Conservation (phyloP, 1,284 basidiomycete species). For the Earliella scabrosa region DNA sequence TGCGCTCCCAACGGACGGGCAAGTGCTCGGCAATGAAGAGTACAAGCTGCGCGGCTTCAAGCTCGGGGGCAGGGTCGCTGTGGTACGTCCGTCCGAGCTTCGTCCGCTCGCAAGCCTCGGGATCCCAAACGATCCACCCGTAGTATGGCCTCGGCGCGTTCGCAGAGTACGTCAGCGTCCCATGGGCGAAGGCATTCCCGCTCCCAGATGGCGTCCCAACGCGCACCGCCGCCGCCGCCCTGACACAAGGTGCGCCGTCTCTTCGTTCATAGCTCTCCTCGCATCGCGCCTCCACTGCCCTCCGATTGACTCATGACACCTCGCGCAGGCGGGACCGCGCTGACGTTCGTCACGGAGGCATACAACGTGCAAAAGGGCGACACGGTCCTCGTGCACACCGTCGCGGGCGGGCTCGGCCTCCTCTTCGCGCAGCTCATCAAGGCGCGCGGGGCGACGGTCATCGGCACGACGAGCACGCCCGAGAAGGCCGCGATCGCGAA, state of each 20-base stretch:
- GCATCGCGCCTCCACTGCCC: not conserved
- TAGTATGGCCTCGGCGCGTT: constrained; percentile 48
- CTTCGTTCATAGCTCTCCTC: not conserved
- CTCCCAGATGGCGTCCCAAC: constrained; percentile 64
- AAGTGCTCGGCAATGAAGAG: constrained; percentile 55
- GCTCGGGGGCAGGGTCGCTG: constrained; percentile 66
- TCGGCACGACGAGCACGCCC: constrained; percentile 88
- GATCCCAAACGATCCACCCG: no score
- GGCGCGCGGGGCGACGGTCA: constrained; percentile 84
- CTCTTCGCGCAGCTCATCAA: constrained; percentile 66
- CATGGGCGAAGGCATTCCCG: constrained; percentile 50
- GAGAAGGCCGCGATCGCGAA: constrained; percentile 87
- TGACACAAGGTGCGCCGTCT: constrained; percentile 36
- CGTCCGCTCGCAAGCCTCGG: no score
- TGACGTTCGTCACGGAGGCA: constrained; percentile 83
- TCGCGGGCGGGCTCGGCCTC: constrained; percentile 83
- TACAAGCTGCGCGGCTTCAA: constrained; percentile 63
- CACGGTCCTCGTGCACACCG: constrained; percentile 82
- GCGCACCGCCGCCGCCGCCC: constrained; percentile 65
- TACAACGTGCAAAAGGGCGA: constrained; percentile 83
- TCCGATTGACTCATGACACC: not conserved
- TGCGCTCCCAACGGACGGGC: constrained; percentile 65
- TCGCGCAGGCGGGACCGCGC: constrained; percentile 70
- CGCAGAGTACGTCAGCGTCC: constrained; percentile 31
- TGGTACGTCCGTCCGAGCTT: no score